Conservation (phyloP, 1,284 basidiomycete species). For the Taiwanofungus camphoratus region DNA sequence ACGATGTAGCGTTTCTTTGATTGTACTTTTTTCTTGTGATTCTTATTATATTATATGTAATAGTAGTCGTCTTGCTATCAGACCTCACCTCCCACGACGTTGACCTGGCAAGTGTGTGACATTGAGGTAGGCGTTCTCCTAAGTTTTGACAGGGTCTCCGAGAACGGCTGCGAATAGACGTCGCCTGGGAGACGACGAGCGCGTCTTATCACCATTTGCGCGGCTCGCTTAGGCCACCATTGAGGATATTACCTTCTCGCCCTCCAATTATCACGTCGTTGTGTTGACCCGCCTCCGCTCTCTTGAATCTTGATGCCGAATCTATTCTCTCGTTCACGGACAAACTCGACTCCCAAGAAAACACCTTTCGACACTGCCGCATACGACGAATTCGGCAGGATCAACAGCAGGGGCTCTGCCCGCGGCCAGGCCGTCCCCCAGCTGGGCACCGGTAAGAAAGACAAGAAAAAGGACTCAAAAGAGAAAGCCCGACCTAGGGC, state of each 20-base stretch:
- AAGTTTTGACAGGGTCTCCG: not conserved
- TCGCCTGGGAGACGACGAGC: constrained; percentile 3
- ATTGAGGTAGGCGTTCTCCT: too few species aligned
- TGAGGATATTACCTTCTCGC: not conserved
- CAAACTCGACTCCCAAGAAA: constrained; percentile 44
- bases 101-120: too few species aligned
- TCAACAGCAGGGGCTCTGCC: constrained; percentile 40
- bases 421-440: constrained; percentile 22
- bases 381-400: constrained; percentile 65
- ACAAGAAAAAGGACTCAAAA: constrained; percentile 47
- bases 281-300: constrained; percentile 20
- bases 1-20: too few species aligned
- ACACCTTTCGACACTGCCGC: constrained; percentile 17
- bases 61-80: not conserved
- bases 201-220: not conserved
- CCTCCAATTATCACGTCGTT: constrained; percentile 19
- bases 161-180: not conserved
- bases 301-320: constrained; percentile 42
- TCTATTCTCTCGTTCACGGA: constrained; percentile 51
- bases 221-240: not conserved
- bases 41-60: not conserved
- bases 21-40: not conserved
- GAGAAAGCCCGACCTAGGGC: constrained; percentile 36
- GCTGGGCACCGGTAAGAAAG: constrained; percentile 34
- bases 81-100: too few species aligned